Percentiles rank a stretch among this genome's conserved stretches.
Evolutionary conservation across 2,329 filamentous ascomycete genomes (phyloP).

Genomic region (Arthrobotrys pseudoclavata): DNA sequence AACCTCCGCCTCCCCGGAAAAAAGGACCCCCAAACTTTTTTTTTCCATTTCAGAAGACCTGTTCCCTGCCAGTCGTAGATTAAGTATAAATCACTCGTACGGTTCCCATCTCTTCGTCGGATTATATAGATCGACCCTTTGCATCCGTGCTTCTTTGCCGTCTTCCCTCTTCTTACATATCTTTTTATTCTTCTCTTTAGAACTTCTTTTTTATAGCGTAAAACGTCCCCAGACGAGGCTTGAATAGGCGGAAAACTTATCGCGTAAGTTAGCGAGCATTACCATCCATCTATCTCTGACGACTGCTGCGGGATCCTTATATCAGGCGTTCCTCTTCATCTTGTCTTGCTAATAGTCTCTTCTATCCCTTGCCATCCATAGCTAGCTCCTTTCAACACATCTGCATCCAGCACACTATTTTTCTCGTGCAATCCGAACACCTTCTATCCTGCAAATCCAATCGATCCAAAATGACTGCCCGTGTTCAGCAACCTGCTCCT

Average conservation of each 20-base stretch:
- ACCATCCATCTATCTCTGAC: slow-evolving; percentile 45
- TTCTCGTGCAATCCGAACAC: slow-evolving; percentile 21
- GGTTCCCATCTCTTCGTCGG: slow-evolving; percentile 33
- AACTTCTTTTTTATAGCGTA: slow-evolving; percentile 5
- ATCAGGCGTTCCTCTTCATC: background rate
- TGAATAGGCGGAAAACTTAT: slow-evolving; percentile 13
- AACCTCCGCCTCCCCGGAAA: slow-evolving; percentile 52
- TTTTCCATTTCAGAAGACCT: slow-evolving; percentile 22
- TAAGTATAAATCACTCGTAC: slow-evolving; percentile 53
- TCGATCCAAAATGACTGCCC: slow-evolving; percentile 61
- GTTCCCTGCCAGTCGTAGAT: slow-evolving; percentile 28
- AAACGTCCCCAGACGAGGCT: slow-evolving; percentile 23
- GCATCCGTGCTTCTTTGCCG: slow-evolving; percentile 26
- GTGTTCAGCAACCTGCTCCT: slow-evolving; percentile 70
- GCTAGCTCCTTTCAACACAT: slow-evolving; percentile 37
- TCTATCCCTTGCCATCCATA: slow-evolving; percentile 18
- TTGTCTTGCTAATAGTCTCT: slow-evolving; percentile 30
- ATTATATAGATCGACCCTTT: slow-evolving; percentile 39
- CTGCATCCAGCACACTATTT: slow-evolving; percentile 61
- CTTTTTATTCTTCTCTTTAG: background rate
- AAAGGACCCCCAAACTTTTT: slow-evolving; percentile 43
- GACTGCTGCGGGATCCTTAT: slow-evolving; percentile 13
- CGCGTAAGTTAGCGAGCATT: slow-evolving; percentile 35
- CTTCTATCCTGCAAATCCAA: slow-evolving; percentile 18
- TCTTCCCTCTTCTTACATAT: slow-evolving; percentile 16